A percentile compares a stretch with the other conserved stretches of the same genome.
phyloP scores from a whole-genome alignment of 116 monocot species.

The Phalaenopsis hybrid region DNA sequence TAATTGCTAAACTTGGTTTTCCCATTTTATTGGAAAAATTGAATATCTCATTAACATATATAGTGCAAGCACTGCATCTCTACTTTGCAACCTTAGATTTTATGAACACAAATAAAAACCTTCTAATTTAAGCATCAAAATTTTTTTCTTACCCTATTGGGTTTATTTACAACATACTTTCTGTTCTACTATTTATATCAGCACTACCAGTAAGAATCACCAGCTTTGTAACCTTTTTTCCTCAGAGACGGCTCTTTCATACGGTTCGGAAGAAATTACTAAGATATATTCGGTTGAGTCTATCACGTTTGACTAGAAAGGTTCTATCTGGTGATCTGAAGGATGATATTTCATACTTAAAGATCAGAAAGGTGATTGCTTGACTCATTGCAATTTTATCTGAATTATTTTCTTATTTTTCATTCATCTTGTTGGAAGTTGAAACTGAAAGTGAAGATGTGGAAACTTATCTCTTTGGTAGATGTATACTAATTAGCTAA shows the following conservation, averaged over 20 bases:
- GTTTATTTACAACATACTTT: background rate
- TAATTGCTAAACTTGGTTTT: background rate
- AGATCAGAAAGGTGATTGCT: slow-evolving; percentile 1
- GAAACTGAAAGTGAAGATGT: background rate
- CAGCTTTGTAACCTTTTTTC: background rate
- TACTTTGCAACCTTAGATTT: background rate
- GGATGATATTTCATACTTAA: slow-evolving; percentile 8
- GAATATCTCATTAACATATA: background rate
- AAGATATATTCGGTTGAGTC: slow-evolving; percentile 2
- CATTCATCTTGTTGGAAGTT: background rate
- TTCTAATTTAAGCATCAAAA: background rate
- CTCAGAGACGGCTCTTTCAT: slow-evolving; percentile 1
- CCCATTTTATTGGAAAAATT: background rate
- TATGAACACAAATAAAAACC: background rate
- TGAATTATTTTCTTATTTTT: background rate
- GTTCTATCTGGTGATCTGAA: slow-evolving; percentile 7
- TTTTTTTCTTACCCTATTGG: background rate
- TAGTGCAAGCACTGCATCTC: background rate
- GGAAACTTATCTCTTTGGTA: background rate
- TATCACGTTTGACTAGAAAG: slow-evolving; percentile 8
- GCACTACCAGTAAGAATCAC: background rate
- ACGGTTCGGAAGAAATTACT: slow-evolving; percentile 7
- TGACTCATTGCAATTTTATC: background rate
- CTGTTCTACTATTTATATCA: background rate
- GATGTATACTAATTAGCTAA: background rate